phyloP scores from a whole-genome alignment of 2,329 filamentous ascomycete genomes.

The Hymenoscyphus occultus region DNA sequence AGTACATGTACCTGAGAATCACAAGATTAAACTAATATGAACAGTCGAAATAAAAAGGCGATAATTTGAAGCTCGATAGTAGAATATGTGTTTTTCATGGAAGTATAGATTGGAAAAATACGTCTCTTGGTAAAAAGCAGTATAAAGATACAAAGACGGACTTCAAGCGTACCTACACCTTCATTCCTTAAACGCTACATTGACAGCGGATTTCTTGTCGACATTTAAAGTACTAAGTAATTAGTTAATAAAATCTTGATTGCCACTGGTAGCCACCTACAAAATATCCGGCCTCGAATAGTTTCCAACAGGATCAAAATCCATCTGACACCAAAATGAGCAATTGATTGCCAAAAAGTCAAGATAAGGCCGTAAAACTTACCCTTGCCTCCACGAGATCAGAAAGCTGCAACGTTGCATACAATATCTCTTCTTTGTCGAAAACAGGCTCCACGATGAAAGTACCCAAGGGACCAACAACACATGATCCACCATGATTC shows the following conservation, averaged over 20 bases:
- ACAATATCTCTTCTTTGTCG: slow-evolving; percentile 42
- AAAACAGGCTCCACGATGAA: slow-evolving; percentile 41
- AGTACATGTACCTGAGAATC: no score
- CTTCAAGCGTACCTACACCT: not conserved
- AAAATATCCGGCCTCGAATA: slow-evolving; percentile 43
- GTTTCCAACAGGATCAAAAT: slow-evolving; percentile 43
- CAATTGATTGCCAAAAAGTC: not conserved
- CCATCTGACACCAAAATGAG: slow-evolving; percentile 34
- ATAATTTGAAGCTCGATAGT: no score
- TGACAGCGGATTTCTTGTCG: slow-evolving; percentile 7
- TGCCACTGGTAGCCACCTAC: slow-evolving; percentile 30
- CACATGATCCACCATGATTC: slow-evolving; percentile 42
- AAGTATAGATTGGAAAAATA: no score
- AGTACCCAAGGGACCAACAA: slow-evolving; percentile 41
- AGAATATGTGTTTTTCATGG: no score
- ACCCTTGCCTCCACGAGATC: slow-evolving; percentile 41
- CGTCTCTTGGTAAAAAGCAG: no score
- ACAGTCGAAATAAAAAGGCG: no score
- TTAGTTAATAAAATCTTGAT: not conserved
- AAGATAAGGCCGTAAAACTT: slow-evolving; percentile 13
- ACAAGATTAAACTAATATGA: no score
- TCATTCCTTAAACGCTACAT: slow-evolving; percentile 6
- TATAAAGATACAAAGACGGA: no score
- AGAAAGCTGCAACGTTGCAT: slow-evolving; percentile 38
- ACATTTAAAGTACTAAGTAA: slow-evolving; percentile 9